Conservation (phyloP, 345 rosid genomes). For the Populus pruinosa region DNA sequence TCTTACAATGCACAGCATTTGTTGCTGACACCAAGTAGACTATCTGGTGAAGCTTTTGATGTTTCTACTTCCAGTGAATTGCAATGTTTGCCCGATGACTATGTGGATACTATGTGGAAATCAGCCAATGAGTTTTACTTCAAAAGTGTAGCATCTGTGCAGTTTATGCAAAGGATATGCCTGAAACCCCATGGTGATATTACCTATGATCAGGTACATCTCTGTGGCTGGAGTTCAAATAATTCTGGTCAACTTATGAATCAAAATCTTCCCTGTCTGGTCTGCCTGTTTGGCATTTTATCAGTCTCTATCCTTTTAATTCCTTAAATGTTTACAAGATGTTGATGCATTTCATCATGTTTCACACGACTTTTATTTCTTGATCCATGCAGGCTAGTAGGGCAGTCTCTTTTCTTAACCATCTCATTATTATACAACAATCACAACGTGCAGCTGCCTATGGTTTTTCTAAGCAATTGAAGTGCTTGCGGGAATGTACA, state of each 20-base stretch:
- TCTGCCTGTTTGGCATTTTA: too few species aligned
- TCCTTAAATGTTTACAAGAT: neutral
- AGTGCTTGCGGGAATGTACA: slow-evolving; percentile 40
- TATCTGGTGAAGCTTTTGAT: slow-evolving; percentile 21
- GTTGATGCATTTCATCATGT: neutral
- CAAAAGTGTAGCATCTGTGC: slow-evolving; percentile 75
- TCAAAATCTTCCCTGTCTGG: neutral
- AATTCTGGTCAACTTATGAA: neutral
- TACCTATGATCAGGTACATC: slow-evolving; percentile 68
- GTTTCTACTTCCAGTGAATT: slow-evolving; percentile 26
- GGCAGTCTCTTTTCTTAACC: slow-evolving; percentile 71
- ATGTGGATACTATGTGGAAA: slow-evolving; percentile 53
- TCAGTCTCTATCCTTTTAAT: too few species aligned
- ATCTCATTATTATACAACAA: slow-evolving; percentile 74
- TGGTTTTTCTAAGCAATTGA: slow-evolving; percentile 46
- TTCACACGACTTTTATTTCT: neutral
- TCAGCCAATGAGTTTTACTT: slow-evolving; percentile 65
- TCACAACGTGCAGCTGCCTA: slow-evolving; percentile 65
- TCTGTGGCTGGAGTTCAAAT: neutral
- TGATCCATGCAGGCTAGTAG: slow-evolving; percentile 51
- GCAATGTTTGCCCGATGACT: slow-evolving; percentile 26
- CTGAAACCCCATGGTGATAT: slow-evolving; percentile 68
- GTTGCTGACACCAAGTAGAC: slow-evolving; percentile 39
- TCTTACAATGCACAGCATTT: slow-evolving; percentile 64
- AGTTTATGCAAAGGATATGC: slow-evolving; percentile 55